Conservation (phyloP, 306 rosid species). For the Cucumis hystrix region DNA sequence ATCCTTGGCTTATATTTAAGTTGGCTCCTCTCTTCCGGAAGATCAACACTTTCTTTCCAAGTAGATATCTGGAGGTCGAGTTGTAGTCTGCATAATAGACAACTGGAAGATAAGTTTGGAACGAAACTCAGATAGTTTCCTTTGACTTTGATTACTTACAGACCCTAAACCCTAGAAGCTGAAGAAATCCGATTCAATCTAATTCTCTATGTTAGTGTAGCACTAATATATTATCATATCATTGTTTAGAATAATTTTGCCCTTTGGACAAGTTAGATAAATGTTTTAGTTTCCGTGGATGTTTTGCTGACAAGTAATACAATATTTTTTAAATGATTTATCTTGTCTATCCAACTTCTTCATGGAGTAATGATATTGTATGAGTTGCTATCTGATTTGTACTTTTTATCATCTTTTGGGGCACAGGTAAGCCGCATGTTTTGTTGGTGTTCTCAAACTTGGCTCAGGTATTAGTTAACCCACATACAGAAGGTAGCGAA, state of each 20-base stretch:
- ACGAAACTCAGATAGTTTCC: not conserved
- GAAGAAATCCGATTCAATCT: not conserved
- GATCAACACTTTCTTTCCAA: not conserved
- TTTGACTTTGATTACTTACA: not conserved
- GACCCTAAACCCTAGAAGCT: not conserved
- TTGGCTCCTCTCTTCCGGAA: not conserved
- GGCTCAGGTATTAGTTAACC: slow-evolving; percentile 54
- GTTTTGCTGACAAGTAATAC: not conserved
- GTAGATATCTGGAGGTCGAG: not conserved
- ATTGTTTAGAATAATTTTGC: not conserved
- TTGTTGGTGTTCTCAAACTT: slow-evolving; percentile 61
- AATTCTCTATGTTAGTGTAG: not conserved
- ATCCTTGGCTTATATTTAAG: not conserved
- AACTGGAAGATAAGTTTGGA: not conserved
- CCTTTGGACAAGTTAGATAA: not conserved
- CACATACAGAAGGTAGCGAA: slow-evolving; percentile 74
- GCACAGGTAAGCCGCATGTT: slow-evolving; percentile 70
- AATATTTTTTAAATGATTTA: not conserved
- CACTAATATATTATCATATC: not conserved
- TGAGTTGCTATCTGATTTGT: not conserved
- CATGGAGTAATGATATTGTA: not conserved
- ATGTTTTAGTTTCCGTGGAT: not conserved
- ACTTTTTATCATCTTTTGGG: slow-evolving; percentile 5
- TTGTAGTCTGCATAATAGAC: not conserved
- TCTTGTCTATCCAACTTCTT: not conserved